A percentile compares a stretch with the other conserved stretches of the same genome.
Evolutionary conservation across 805 yeast genomes (phyloP).

Genomic region (Wickerhamia fluorescens): DNA sequence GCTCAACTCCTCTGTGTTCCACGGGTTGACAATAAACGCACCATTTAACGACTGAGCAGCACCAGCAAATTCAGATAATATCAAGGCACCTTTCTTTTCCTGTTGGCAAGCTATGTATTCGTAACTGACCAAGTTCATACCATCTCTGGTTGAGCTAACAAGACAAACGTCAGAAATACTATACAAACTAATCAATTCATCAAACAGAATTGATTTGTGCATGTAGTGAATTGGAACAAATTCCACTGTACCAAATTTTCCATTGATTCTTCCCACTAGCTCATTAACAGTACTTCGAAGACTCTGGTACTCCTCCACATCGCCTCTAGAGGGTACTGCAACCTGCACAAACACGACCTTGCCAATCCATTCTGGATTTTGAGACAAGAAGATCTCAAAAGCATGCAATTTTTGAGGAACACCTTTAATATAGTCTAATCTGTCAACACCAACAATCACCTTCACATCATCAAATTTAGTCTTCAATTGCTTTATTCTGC

Average conservation of each 20-base stretch:
- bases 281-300: slow-evolving; percentile 92
- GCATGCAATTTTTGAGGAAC: slow-evolving; percentile 97
- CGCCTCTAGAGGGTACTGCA: slow-evolving; percentile 97
- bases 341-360: slow-evolving; percentile 93
- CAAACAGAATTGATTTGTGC: slow-evolving; percentile 87
- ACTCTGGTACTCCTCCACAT: slow-evolving; percentile 95
- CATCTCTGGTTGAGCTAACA: slow-evolving; percentile 93
- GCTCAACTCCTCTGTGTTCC: slow-evolving; percentile 95
- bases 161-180: slow-evolving; percentile 83
- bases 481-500: slow-evolving; percentile 57
- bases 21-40: slow-evolving; percentile 88
- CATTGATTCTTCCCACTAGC: slow-evolving; percentile 93
- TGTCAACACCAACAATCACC: slow-evolving; percentile 92
- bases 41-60: slow-evolving; percentile 99
- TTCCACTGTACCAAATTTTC: slow-evolving; percentile 92
- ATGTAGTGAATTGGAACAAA: slow-evolving; percentile 96
- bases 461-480: slow-evolving; percentile 67
- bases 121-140: slow-evolving; percentile 94
- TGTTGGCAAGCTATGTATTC: slow-evolving; percentile 96
- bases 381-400: slow-evolving; percentile 82
- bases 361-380: slow-evolving; percentile 98
- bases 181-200: slow-evolving; percentile 85
- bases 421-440: slow-evolving; percentile 95
- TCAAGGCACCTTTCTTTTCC: slow-evolving; percentile 76
- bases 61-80: slow-evolving; percentile 93